These are phyloP conservation scores for Candida maris DNA, from an alignment of 805 yeast genomes.

Conservation along the genomic window DNA sequence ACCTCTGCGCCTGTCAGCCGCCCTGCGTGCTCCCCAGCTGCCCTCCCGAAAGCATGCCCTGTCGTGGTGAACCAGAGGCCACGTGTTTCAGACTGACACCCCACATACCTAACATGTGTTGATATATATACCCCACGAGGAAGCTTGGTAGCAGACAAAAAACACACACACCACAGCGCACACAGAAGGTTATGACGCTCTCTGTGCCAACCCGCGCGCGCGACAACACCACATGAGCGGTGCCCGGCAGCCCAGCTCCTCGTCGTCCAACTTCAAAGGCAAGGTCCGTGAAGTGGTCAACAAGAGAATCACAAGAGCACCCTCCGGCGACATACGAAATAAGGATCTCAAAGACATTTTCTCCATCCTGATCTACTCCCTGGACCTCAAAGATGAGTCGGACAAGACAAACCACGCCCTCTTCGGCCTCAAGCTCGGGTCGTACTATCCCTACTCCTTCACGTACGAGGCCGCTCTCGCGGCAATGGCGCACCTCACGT, in stretches of 20 bases:
- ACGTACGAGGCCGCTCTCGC: slow-evolving; percentile 46
- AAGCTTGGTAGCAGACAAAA: too few relatives aligned
- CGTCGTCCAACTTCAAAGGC: neutral
- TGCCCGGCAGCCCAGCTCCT: slow-evolving; percentile 1
- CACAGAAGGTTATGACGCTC: too few relatives aligned
- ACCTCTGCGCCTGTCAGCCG: too few relatives aligned
- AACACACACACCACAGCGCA: too few relatives aligned
- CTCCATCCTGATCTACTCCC: slow-evolving; percentile 42
- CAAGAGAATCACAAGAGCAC: slow-evolving; percentile 36
- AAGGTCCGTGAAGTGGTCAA: slow-evolving; percentile 13
- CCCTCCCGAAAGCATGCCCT: too few relatives aligned
- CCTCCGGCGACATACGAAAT: slow-evolving; percentile 49
- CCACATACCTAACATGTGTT: too few relatives aligned
- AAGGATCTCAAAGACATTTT: slow-evolving; percentile 60
- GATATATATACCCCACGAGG: too few relatives aligned
- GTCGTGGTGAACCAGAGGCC: too few relatives aligned
- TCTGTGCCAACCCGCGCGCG: too few relatives aligned
- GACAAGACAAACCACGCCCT: slow-evolving; percentile 9
- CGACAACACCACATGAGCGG: neutral
- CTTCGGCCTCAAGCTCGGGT: slow-evolving; percentile 18
- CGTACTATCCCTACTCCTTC: slow-evolving; percentile 50
- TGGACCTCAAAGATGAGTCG: slow-evolving; percentile 37
- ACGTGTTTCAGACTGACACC: too few relatives aligned
- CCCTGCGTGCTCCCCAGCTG: too few relatives aligned
- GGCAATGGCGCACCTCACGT: slow-evolving; percentile 44